Base-by-base conservation (phyloP, 805 yeast species). In the Phaffomyces antillensis region DNA sequence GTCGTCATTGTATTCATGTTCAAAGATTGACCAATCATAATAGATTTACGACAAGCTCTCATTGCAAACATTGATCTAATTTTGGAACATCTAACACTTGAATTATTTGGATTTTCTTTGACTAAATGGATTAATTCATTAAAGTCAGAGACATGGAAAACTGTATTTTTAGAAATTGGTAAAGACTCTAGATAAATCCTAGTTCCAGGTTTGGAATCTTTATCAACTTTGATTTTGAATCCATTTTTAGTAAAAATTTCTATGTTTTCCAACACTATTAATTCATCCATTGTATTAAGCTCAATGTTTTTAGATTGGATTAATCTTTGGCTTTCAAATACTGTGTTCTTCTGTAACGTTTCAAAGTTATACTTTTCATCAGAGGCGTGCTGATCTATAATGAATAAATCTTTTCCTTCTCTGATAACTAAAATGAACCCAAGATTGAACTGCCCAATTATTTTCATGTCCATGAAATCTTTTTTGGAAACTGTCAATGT, bases 341-440 rank as follows among this genome's bases (percentile, higher is more conserved):
- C 65, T 0, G 85, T 77, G 3, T 70, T 71, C 16, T 67, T 62
- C 52, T 77, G 81, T 15, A 85, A 64, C 40, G 68, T 70, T 61
- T 93, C 99, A 67, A 87, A 93, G 62, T 93, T 93, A 67, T 58
- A 88, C 54, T 90, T 93, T 58, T 93, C 99, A 66, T 93, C 99
- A 52, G 96, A 86, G 1, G 99, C 99, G 67, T 93, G 99, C 63
- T 93, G 99, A 61, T 93, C 99, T 40, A 93, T 74, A 31, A 93
- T 90, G 55, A 93, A 90, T 30, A 91, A 55, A 57, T 88, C 88
- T n/a, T 59, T 60, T 13, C 46, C 52, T 4, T 60, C 59, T 41
- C 80, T 70, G 3, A 77, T 73, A 0, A 86, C 93, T 17, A 90
- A 60, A n/a, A 93, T 87, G 54, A 93, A 93, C 0, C 98, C 99